Conservation (phyloP, 2,329 filamentous ascomycete genomes). For the Neodidymelliopsis sp. region DNA sequence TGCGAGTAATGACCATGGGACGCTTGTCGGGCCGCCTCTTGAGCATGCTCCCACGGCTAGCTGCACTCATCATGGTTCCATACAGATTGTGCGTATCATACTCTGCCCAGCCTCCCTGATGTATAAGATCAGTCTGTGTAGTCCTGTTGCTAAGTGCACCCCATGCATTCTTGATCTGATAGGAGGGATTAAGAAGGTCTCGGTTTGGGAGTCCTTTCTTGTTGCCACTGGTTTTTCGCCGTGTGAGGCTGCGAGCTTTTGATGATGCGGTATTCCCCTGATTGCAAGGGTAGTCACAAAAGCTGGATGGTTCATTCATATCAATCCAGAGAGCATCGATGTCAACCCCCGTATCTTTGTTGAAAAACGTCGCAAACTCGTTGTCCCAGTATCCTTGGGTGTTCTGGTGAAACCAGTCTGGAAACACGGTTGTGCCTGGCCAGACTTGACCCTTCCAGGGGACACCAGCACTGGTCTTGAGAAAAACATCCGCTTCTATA, state of each 20-base stretch:
- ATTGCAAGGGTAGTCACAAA: slow-evolving; percentile 56
- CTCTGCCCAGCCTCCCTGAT: slow-evolving; percentile 70
- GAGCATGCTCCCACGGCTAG: slow-evolving; percentile 72
- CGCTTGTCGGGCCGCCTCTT: slow-evolving; percentile 69
- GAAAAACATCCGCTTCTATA: slow-evolving; percentile 60
- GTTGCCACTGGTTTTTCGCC: slow-evolving; percentile 43
- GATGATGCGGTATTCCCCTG: slow-evolving; percentile 45
- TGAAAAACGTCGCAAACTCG: slow-evolving; percentile 73
- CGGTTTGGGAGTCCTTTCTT: slow-evolving; percentile 66
- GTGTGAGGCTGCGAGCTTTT: slow-evolving; percentile 11
- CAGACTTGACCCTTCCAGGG: slow-evolving; percentile 73
- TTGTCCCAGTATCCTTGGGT: slow-evolving; percentile 72
- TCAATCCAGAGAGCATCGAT: slow-evolving; percentile 69
- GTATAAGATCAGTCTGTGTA: slow-evolving; percentile 71
- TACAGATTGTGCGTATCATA: slow-evolving; percentile 82
- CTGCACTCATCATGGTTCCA: slow-evolving; percentile 75
- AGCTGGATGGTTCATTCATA: slow-evolving; percentile 45
- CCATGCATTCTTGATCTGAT: slow-evolving; percentile 68
- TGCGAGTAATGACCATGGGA: slow-evolving; percentile 78
- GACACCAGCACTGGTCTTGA: slow-evolving; percentile 61
- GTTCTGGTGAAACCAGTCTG: slow-evolving; percentile 76
- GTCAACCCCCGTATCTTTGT: slow-evolving; percentile 68
- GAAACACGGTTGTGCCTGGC: slow-evolving; percentile 75
- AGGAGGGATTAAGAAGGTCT: slow-evolving; percentile 69
- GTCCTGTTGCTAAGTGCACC: slow-evolving; percentile 56